phyloP scores from a whole-genome alignment of 2,329 filamentous ascomycete genomes.

The Arachnomyces sp. region DNA sequence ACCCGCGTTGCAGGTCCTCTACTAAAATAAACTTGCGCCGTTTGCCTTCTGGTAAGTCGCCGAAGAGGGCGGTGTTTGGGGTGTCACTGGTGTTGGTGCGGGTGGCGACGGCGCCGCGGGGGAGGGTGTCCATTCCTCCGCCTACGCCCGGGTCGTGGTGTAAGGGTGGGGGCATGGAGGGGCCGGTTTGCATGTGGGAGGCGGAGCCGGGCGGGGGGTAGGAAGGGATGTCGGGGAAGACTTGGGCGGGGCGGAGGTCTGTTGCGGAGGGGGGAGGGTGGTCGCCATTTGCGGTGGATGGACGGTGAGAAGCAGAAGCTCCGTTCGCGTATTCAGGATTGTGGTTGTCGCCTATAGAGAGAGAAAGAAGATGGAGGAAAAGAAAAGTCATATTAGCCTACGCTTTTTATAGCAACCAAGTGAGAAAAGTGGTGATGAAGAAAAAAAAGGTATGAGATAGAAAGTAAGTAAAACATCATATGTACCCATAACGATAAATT shows the following conservation, averaged over 20 bases:
- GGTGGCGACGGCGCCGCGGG: slow-evolving; percentile 26
- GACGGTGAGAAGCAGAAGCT: slow-evolving; percentile 46
- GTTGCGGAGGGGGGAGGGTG: slow-evolving; percentile 48
- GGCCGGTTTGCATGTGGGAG: slow-evolving; percentile 34
- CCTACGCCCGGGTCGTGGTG: too few species aligned
- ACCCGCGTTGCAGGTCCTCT: slow-evolving; percentile 75
- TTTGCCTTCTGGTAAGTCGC: slow-evolving; percentile 80
- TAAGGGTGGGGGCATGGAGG: slow-evolving; percentile 59
- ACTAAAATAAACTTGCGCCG: slow-evolving; percentile 95
- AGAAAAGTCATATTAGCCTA: slow-evolving; percentile 34
- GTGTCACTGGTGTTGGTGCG: slow-evolving; percentile 16
- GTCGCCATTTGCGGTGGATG: slow-evolving; percentile 48
- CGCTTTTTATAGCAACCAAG: slow-evolving; percentile 20
- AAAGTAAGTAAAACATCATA: slow-evolving; percentile 13
- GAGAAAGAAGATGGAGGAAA: slow-evolving; percentile 11
- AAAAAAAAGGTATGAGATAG: slow-evolving; percentile 8
- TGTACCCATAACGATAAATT: slow-evolving; percentile 15
- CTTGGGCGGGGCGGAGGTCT: slow-evolving; percentile 66
- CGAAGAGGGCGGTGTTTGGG: slow-evolving; percentile 59
- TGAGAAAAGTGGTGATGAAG: background rate
- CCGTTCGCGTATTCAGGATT: slow-evolving; percentile 30
- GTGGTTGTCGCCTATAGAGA: slow-evolving; percentile 24
- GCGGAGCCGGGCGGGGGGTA: slow-evolving; percentile 52
- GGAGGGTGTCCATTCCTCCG: slow-evolving; percentile 39
- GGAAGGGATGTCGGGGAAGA: slow-evolving; percentile 63